Base-by-base conservation (phyloP, 345 rosid genomes). In the Linum trigynum region DNA sequence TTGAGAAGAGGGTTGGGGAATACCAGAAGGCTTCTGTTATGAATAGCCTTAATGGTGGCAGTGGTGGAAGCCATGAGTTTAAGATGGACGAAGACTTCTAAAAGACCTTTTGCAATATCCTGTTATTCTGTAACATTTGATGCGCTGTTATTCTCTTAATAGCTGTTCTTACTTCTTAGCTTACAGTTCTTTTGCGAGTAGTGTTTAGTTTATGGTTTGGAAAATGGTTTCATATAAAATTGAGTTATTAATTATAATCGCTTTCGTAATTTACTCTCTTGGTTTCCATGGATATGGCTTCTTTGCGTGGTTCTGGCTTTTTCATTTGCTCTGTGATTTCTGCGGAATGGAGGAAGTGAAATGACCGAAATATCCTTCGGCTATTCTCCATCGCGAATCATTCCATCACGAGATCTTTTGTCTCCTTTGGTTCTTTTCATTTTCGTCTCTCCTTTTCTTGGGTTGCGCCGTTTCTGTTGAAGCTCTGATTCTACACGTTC, bases 1-100 rank as follows among this genome's bases (percentile, higher is more conserved):
- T 91, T 4, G 94, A 88, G 83, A 91, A 85, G 62, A 65, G 97
- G 38, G 96, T 88, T 1, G 96, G 94, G 0, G 97, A 88, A 55
- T 91, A 86, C 57, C 97, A 91, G 51, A 88, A 85, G 67, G 97
- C 96, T 35, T 75, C 94, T 0, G 89, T 86, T 17, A 88, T 88
- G 96, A 81, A 85, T 2, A 78, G 83, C 64, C 65, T 88, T 59
- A 81, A 87, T 40, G 86, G 81, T 43, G 86, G 81, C 9, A 75
- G 70, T 40, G 94, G 88, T 0, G 83, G 73, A 11, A 75, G 55
- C 61, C 96, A 86, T 38, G 94, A 82, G 7, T 91, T 91, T 65
- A 85, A 80, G 42, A 77, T 84, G 74, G 90, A 91, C 51, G 91
- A 86, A 35, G 97, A 91, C 55, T 91, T 91, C 64, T 91, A 85